Conservation (phyloP, 2,329 filamentous ascomycete species). For the Westerdykella aurantiaca region DNA sequence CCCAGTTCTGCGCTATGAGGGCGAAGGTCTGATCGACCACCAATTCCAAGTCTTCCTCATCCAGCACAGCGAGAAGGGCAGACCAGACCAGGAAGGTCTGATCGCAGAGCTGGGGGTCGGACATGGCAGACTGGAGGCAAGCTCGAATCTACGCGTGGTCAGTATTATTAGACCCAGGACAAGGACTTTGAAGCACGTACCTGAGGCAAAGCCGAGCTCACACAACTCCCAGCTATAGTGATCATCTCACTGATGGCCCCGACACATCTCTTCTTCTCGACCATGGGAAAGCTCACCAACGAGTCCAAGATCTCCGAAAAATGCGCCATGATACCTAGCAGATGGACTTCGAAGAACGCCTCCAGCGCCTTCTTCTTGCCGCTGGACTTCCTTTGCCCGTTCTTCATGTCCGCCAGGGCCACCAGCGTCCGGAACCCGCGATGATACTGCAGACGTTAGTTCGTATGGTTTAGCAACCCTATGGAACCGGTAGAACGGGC, state of each 20-base stretch:
- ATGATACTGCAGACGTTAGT: constrained; percentile 31
- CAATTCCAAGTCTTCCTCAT: constrained; percentile 68
- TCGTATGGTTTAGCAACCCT: not conserved
- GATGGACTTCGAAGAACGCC: constrained; percentile 73
- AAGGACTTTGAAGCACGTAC: constrained; percentile 47
- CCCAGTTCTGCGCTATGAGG: constrained; percentile 78
- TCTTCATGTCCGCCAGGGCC: constrained; percentile 47
- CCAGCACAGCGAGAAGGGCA: constrained; percentile 65
- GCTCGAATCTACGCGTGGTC: constrained; percentile 64
- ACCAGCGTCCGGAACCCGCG: constrained; percentile 47
- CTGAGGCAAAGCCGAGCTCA: constrained; percentile 78
- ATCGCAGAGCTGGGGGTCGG: constrained; percentile 67
- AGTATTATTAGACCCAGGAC: constrained; percentile 10
- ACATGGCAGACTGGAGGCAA: constrained; percentile 80
- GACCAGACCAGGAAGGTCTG: constrained; percentile 80
- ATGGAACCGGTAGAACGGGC: constrained; percentile 17
- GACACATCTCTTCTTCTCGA: constrained; percentile 71
- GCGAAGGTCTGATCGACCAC: constrained; percentile 87
- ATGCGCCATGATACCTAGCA: constrained; percentile 78
- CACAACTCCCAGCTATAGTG: constrained; percentile 63
- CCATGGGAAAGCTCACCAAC: constrained; percentile 48
- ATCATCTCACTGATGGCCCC: constrained; percentile 86
- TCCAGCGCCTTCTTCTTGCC: constrained; percentile 57
- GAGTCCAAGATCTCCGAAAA: constrained; percentile 71
- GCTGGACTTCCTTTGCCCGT: constrained; percentile 40